phyloP scores from a whole-genome alignment of 2,329 filamentous ascomycete genomes.

The Aspergillus awamori region DNA sequence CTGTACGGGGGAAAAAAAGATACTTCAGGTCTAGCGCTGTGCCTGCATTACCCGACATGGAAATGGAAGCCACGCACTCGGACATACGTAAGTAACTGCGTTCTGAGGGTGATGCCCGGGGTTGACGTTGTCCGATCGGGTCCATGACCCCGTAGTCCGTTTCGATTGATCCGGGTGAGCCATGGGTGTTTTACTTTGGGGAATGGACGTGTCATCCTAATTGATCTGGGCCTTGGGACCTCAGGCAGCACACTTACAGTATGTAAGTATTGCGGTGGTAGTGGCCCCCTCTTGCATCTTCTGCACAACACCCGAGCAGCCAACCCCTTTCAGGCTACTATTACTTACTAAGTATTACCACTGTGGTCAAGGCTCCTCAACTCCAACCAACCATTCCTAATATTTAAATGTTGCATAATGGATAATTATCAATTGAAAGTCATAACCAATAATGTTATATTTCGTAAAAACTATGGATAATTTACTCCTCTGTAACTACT shows the following conservation, averaged over 20 bases:
- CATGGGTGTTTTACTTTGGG: slow-evolving; percentile 2
- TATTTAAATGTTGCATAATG: too few relatives aligned
- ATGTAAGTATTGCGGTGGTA: too few relatives aligned
- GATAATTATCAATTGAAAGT: too few relatives aligned
- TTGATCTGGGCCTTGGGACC: neutral
- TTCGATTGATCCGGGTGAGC: neutral
- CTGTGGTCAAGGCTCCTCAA: too few relatives aligned
- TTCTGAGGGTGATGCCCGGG: neutral
- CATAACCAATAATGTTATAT: too few relatives aligned
- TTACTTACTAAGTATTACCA: too few relatives aligned
- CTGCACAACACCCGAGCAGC: neutral
- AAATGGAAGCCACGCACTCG: neutral
- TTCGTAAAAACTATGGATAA: too few relatives aligned
- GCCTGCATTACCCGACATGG: neutral
- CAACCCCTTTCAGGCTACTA: neutral
- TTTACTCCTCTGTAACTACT: too few relatives aligned
- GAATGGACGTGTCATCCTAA: slow-evolving; percentile 2
- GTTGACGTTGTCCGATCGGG: neutral
- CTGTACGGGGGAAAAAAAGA: slow-evolving; percentile 1
- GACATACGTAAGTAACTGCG: neutral
- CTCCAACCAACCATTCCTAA: too few relatives aligned
- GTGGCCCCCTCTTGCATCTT: neutral
- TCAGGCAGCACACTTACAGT: too few relatives aligned
- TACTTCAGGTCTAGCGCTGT: neutral
- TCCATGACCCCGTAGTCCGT: neutral